A percentile compares a stretch with the other conserved stretches of the same genome.
Evolutionary conservation across 2,329 filamentous ascomycete species (phyloP).

Genomic region (Cryphonectria parasitica): DNA sequence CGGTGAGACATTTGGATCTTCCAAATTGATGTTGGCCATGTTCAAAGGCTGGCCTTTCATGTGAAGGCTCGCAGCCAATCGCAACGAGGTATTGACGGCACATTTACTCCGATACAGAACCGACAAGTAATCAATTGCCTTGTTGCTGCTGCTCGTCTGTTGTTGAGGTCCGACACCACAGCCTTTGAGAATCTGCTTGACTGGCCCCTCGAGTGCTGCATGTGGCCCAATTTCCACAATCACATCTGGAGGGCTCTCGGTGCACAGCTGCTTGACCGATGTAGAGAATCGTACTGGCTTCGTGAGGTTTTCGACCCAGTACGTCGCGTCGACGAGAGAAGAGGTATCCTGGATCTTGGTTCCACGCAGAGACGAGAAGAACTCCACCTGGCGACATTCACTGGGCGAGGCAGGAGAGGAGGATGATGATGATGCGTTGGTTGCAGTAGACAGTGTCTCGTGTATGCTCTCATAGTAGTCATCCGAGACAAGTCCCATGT

Average conservation of each 20-base stretch:
- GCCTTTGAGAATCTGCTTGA: slow-evolving; percentile 36
- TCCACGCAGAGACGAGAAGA: slow-evolving; percentile 50
- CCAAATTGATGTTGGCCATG: slow-evolving; percentile 13
- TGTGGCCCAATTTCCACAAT: slow-evolving; percentile 39
- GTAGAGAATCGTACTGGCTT: slow-evolving; percentile 48
- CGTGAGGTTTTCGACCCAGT: slow-evolving; percentile 52
- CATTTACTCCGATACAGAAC: slow-evolving; percentile 32
- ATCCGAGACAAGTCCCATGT: slow-evolving; percentile 34
- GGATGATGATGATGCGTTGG: not conserved
- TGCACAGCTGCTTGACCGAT: slow-evolving; percentile 30
- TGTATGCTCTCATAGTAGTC: slow-evolving; percentile 31
- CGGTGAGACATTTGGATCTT: slow-evolving; percentile 6
- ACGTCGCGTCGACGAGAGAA: slow-evolving; percentile 40
- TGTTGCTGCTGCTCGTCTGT: slow-evolving; percentile 25
- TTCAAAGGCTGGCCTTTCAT: slow-evolving; percentile 18
- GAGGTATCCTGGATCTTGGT: slow-evolving; percentile 39
- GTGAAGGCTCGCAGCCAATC: slow-evolving; percentile 15
- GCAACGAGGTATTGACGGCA: slow-evolving; percentile 29
- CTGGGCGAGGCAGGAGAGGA: slow-evolving; percentile 27
- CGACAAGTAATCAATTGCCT: slow-evolving; percentile 36
- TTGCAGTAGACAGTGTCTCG: not conserved
- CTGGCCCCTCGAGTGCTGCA: slow-evolving; percentile 37
- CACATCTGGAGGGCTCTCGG: slow-evolving; percentile 34
- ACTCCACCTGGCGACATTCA: slow-evolving; percentile 37
- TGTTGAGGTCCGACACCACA: slow-evolving; percentile 23